A percentile compares a stretch with the other conserved stretches of the same genome.
phyloP scores from a whole-genome alignment of 192 early-diverging fungal species.

The Pilobolus umbonatus region DNA sequence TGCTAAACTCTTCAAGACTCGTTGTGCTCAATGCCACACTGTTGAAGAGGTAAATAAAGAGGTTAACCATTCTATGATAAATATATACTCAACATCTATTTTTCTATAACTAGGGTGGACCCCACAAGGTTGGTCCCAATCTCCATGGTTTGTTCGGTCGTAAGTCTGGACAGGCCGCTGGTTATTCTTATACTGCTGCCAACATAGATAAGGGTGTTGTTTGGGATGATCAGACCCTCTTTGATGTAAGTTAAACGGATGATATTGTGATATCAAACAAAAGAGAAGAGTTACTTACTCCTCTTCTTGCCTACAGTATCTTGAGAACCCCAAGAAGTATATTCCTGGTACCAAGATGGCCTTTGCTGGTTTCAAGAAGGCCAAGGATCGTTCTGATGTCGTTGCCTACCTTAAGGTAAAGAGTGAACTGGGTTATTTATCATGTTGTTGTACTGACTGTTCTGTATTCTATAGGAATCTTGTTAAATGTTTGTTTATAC shows the following conservation, averaged over 20 bases:
- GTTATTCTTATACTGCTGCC: slow-evolving; percentile 91
- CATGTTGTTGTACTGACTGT: background rate
- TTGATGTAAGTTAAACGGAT: slow-evolving; percentile 34
- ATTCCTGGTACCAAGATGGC: slow-evolving; percentile 97
- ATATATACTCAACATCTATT: background rate
- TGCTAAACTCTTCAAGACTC: slow-evolving; percentile 86
- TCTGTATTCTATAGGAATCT: background rate
- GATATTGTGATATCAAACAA: background rate
- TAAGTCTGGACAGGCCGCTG: slow-evolving; percentile 77
- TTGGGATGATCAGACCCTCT: slow-evolving; percentile 91
- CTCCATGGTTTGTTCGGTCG: slow-evolving; percentile 90
- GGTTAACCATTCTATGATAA: background rate
- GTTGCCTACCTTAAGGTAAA: slow-evolving; percentile 87
- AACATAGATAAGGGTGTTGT: slow-evolving; percentile 80
- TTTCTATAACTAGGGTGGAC: slow-evolving; percentile 46
- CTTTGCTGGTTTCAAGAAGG: slow-evolving; percentile 89
- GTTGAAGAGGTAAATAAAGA: slow-evolving; percentile 55
- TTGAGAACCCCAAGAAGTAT: slow-evolving; percentile 99
- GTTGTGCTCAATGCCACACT: slow-evolving; percentile 98
- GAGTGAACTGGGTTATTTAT: background rate
- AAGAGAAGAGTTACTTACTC: background rate
- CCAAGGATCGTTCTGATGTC: slow-evolving; percentile 78
- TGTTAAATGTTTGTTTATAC: too few relatives aligned
- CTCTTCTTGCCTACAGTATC: slow-evolving; percentile 53
- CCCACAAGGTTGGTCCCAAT: slow-evolving; percentile 97